Base-by-base conservation (phyloP, 176 grass and related monocot genomes). In the Thinopyrum elongatum region DNA sequence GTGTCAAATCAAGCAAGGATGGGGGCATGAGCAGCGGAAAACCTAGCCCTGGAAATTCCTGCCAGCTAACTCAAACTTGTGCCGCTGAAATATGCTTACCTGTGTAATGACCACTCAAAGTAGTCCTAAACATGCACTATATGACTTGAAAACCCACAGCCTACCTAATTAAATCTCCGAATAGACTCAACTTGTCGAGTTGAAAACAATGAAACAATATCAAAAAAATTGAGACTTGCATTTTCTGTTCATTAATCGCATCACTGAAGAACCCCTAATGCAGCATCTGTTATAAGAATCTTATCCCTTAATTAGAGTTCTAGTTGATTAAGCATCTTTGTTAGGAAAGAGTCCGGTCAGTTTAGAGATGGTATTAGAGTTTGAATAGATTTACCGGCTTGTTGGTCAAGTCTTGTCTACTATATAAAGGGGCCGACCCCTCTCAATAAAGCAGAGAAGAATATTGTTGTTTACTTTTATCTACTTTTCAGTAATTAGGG, bases 181-280 rank as follows among this genome's bases (percentile, higher is more conserved):
- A 16, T 55, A 47, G 73, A 76, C 27, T 76, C 73, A 2, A 75
- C 42, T 53, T 1, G 17, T 76, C 73, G 46, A 53, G 17, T 21
- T 76, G 25, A 55, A 76, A 76, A 75, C 42, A 75, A 74, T 19
- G 38, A 42, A 72, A 51, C 41, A 67, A 10, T 61, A 66, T 16
- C 13, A 60, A n/a, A 10, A 63, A 70, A 76, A 25, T 58, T 49
- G 44, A 68, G 42, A 70, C 39, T 53, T 66, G 33, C 46, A 78
- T 55, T 67, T 77, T 57, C 38, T 59, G 36, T 35, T 33, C 55
- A 73, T 77, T 80, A 88, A 35, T 60, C 28, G 66, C 26, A 70
- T 39, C 28, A 76, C 27, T 64, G 22, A 49, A 65, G 42, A 77
- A 77, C 41, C 47, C 38, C 27, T 68, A 60, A 73, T 38, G 44